These are phyloP conservation scores for Metroxylon sagu DNA, from an alignment of 176 grass and related monocot species.

Conservation along the genomic window DNA sequence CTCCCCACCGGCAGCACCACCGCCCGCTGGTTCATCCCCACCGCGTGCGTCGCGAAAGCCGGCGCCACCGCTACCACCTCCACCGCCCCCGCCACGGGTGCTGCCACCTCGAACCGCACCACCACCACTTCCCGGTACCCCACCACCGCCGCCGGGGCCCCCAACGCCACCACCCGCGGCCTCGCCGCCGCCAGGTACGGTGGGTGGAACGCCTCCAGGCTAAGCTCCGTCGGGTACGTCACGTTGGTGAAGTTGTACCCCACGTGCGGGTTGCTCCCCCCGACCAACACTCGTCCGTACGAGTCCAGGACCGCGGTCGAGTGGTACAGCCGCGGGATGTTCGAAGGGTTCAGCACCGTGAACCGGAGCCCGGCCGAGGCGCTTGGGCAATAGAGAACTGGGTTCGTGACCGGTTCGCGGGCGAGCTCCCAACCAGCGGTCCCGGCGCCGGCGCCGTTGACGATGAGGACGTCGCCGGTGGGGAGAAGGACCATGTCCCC, in stretches of 20 bases:
- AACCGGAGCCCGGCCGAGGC: slow-evolving; percentile 27
- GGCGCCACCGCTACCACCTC: slow-evolving; percentile 47
- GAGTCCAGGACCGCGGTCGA: slow-evolving; percentile 55
- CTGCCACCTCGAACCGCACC: slow-evolving; percentile 32
- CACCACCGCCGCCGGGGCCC: slow-evolving; percentile 26
- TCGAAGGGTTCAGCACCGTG: slow-evolving; percentile 17
- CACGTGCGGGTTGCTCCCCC: slow-evolving; percentile 76
- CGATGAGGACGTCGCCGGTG: slow-evolving; percentile 58
- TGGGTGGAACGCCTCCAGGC: slow-evolving; percentile 66
- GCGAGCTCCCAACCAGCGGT: slow-evolving; percentile 79
- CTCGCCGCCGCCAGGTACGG: slow-evolving; percentile 52
- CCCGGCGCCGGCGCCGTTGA: slow-evolving; percentile 53
- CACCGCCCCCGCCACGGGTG: slow-evolving; percentile 8
- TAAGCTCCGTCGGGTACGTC: slow-evolving; percentile 70
- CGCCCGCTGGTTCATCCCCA: slow-evolving; percentile 85
- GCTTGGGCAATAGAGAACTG: slow-evolving; percentile 48
- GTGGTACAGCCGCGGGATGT: slow-evolving; percentile 68
- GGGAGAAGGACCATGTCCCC: slow-evolving; percentile 82
- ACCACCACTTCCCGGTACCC: slow-evolving; percentile 37
- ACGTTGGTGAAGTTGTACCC: slow-evolving; percentile 59
- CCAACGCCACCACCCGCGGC: slow-evolving; percentile 23
- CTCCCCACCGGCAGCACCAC: slow-evolving; percentile 34
- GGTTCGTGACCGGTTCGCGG: slow-evolving; percentile 39
- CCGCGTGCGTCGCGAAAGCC: slow-evolving; percentile 59
- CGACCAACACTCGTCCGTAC: slow-evolving; percentile 52